These are phyloP conservation scores for Canariomyces notabilis DNA, from an alignment of 2,329 filamentous ascomycete genomes.

Conservation along the genomic window DNA sequence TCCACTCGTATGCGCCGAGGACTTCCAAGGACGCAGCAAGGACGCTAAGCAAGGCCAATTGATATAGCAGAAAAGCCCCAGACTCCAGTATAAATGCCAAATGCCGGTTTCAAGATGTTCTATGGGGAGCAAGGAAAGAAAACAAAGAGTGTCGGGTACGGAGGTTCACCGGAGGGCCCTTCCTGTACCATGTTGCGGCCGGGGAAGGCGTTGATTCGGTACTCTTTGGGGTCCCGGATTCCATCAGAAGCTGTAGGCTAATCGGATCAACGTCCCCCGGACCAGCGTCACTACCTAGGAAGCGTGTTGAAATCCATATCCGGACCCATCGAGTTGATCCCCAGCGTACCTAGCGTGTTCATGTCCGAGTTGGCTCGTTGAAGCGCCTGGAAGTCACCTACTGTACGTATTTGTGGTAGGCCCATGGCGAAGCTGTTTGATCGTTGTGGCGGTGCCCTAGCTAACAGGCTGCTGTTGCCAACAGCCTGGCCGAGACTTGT, in stretches of 20 bases:
- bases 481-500: conserved; percentile 15
- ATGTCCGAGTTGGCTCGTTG: conserved; percentile 42
- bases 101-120: conserved; percentile 10
- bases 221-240: not conserved
- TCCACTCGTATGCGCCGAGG: conserved; percentile 6
- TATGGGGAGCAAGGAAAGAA: conserved; percentile 12
- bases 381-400: conserved; percentile 47
- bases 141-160: not conserved
- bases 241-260: not conserved
- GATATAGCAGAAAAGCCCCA: not conserved
- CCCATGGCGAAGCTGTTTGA: conserved; percentile 37
- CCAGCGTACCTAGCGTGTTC: conserved; percentile 31
- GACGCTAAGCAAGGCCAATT: not conserved
- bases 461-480: conserved; percentile 27
- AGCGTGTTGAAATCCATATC: conserved; percentile 39
- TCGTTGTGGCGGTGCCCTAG: conserved; percentile 33
- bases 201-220: not conserved
- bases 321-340: conserved; percentile 33
- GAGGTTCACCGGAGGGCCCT: not conserved
- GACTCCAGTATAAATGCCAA: conserved; percentile 11
- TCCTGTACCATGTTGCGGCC: not conserved
- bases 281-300: conserved; percentile 27
- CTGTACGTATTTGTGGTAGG: conserved; percentile 38
- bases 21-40: not conserved
- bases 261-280: conserved; percentile 1